Conservation (phyloP, 1,139 yeast species). For the Saccharomyces pastorianus region DNA sequence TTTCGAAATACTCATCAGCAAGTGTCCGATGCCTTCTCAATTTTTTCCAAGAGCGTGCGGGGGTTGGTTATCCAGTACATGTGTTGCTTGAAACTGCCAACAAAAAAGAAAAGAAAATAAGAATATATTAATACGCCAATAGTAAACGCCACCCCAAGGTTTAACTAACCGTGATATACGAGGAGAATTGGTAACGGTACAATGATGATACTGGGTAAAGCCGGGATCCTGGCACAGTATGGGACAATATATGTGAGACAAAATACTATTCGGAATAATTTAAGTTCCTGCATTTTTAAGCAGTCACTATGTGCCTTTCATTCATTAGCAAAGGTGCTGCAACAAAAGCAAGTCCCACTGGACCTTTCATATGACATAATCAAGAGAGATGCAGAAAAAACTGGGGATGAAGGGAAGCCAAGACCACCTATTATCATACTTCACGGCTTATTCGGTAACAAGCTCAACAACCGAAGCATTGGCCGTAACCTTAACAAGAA, state of each 20-base stretch:
- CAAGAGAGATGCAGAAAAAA: neutral
- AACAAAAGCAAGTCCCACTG: neutral
- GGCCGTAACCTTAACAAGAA: constrained; percentile 40
- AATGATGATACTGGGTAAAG: neutral
- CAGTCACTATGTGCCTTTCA: neutral
- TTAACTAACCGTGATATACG: neutral
- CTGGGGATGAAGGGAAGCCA: constrained; percentile 15
- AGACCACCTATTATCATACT: constrained; percentile 58
- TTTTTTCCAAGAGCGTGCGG: neutral
- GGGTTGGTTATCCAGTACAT: neutral
- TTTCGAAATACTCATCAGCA: neutral
- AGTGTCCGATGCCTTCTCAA: neutral
- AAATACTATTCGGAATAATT: neutral
- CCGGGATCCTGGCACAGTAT: neutral
- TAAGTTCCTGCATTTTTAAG: neutral
- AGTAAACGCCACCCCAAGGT: neutral
- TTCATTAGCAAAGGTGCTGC: neutral
- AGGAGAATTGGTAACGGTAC: too few relatives aligned
- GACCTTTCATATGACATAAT: neutral
- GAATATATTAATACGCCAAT: neutral
- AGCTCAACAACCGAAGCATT: constrained; percentile 67
- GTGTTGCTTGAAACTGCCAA: neutral
- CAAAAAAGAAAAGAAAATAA: neutral
- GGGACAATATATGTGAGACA: neutral
- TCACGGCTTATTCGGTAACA: constrained; percentile 88